A percentile compares a stretch with the other conserved stretches of the same genome.
Evolutionary conservation across 1,139 yeast species (phyloP).

Genomic region (Debaryomyces coudertii): DNA sequence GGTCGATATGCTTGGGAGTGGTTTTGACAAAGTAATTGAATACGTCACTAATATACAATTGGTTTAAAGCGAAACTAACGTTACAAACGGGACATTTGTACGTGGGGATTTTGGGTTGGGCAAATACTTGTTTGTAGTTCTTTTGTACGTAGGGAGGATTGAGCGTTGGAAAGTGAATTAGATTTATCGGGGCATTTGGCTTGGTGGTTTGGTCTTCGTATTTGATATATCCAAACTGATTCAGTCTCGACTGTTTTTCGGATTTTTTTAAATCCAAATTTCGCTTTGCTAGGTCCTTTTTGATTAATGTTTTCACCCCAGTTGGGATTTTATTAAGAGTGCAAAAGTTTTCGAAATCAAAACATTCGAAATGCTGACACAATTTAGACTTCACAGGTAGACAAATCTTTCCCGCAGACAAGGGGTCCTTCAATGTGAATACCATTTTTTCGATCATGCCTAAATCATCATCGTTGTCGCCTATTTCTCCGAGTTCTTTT

Average conservation of each 20-base stretch:
- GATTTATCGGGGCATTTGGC: conserved; percentile 13
- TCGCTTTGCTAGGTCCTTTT: conserved; percentile 31
- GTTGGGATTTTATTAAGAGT: conserved; percentile 38
- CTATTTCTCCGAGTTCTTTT: conserved; percentile 25
- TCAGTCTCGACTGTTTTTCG: conserved; percentile 11
- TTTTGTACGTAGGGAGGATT: conserved; percentile 3
- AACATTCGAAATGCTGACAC: conserved; percentile 51
- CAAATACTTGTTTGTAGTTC: conserved; percentile 7
- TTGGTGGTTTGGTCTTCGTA: conserved; percentile 9
- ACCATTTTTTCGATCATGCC: conserved; percentile 32
- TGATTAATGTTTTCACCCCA: conserved; percentile 31
- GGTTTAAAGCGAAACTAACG: conserved; percentile 35
- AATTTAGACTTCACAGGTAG: conserved; percentile 44
- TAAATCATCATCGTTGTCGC: conserved; percentile 27
- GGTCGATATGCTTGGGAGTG: conserved; percentile 38
- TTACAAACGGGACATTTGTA: conserved; percentile 51
- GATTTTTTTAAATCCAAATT: conserved; percentile 29
- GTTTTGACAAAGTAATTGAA: conserved; percentile 47
- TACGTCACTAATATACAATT: conserved; percentile 43
- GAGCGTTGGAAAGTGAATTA: conserved; percentile 17
- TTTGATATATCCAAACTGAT: background rate
- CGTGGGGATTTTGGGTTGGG: conserved; percentile 22
- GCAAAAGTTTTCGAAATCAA: conserved; percentile 50
- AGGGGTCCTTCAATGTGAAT: conserved; percentile 36
- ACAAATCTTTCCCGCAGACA: conserved; percentile 40